Evolutionary conservation across 1,284 basidiomycete species (phyloP), one percentile per base, ranked within the genome.

Genomic region (Naganishia liquefaciens): DNA sequence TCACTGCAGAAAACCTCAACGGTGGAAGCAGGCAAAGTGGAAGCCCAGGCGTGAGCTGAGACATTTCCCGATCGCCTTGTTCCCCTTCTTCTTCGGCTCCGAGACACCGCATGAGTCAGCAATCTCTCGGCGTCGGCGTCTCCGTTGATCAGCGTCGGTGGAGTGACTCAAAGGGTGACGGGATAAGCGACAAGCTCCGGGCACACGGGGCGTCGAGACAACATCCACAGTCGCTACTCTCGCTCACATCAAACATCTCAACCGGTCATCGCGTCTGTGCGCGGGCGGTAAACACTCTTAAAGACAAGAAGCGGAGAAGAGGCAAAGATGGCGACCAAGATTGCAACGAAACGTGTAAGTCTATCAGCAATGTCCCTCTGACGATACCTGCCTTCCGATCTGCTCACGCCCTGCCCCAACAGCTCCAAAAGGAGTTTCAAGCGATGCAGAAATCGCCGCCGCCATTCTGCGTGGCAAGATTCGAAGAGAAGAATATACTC

Each of bases 401-500:
- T 44, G 19, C 43, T 44, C 62, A 27, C 39, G n/a, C 9, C 9
- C 61, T n/a, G 33, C 39, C 37, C 15, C 50, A n/a, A 62, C 63
- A 92, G 89, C 86, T 93, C 70, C 82, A 83, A 50, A 93, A 95
- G 80, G 93, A 97, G 83, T 94, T 89, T 79, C 85, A 91, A 74
- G 81, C 85, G 58, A 96, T 97, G 93, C 92, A 94, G 80, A 90
- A 83, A 76, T 89, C 92, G 68, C 91, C 93, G 28, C 93, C 93
- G 2, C 93, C 93, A 66, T 95, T 93, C 78, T 88, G 95, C 52
- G 94, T 90, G 87, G 93, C 93, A 47, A 85, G 85, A 49, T 93
- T 93, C 30, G 91, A 95, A 72, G 93, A 96, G 84, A 94, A 93
- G 86, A 94, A 97, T 78, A 93, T 96, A 70, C 80, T 96, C 51